Conservation (phyloP, 2,329 filamentous ascomycete species). For the Seiridium cupressi region DNA sequence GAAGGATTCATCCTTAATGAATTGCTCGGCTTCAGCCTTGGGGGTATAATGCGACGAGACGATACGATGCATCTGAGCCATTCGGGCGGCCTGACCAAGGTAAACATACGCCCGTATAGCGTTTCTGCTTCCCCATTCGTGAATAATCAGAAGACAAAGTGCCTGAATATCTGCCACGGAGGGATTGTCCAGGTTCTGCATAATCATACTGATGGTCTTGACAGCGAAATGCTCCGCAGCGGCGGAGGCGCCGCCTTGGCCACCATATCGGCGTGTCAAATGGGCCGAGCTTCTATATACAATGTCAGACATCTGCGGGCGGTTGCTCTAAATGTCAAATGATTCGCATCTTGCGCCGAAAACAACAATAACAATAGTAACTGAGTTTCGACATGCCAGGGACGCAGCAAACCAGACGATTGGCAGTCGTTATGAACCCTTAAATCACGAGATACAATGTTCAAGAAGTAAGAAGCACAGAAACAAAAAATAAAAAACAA, state of each 20-base stretch:
- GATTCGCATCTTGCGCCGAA: no score
- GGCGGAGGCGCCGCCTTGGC: conserved; percentile 45
- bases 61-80: conserved; percentile 64
- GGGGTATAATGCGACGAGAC: conserved; percentile 55
- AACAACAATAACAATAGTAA: no score
- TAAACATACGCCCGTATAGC: conserved; percentile 63
- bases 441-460: not conserved
- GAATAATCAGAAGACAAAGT: conserved; percentile 58
- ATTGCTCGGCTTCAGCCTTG: conserved; percentile 53
- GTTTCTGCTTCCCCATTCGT: conserved; percentile 62
- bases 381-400: no score
- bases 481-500: conserved; percentile 10
- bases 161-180: conserved; percentile 61
- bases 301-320: no score
- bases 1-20: conserved; percentile 60
- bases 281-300: conserved; percentile 48
- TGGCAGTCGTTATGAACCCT: no score
- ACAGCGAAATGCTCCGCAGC: conserved; percentile 59
- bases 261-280: conserved; percentile 58
- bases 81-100: conserved; percentile 60
- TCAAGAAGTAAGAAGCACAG: not conserved
- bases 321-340: no score
- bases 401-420: no score
- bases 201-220: conserved; percentile 57
- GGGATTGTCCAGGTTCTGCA: conserved; percentile 57